Percentiles rank a stretch among this genome's conserved stretches.
phyloP scores from a whole-genome alignment of 495 filamentous ascomycete genomes.

The Wilcoxina mikolae region DNA sequence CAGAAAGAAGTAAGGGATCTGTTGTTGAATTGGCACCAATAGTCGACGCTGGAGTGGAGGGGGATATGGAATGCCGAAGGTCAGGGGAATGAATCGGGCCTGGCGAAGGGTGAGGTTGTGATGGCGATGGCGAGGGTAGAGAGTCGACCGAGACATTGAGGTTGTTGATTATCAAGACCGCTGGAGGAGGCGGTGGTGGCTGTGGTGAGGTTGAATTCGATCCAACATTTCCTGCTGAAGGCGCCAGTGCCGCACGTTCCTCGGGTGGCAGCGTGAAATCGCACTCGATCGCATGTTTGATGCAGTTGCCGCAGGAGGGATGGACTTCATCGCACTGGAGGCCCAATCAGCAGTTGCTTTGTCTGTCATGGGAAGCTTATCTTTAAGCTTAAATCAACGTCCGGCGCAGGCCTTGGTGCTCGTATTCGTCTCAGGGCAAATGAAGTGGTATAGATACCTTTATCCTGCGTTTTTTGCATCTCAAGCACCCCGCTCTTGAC shows the following conservation, averaged over 20 bases:
- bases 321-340: slow-evolving; percentile 48
- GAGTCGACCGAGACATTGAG: no score
- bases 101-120: neutral
- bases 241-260: neutral
- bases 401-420: neutral
- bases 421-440: neutral
- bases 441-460: slow-evolving; percentile 34
- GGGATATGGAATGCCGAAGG: no score
- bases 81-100: neutral
- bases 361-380: no score
- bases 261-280: slow-evolving; percentile 34
- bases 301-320: slow-evolving; percentile 46
- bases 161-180: no score
- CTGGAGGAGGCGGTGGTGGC: neutral
- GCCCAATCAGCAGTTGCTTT: neutral
- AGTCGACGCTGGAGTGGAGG: neutral
- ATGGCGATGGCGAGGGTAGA: neutral
- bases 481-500: slow-evolving; percentile 43
- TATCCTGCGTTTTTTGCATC: slow-evolving; percentile 49
- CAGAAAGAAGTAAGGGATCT: neutral
- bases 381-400: no score
- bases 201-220: neutral
- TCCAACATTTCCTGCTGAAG: neutral
- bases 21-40: neutral
- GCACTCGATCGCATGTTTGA: slow-evolving; percentile 48